These are phyloP conservation scores for Forsythia suspensa DNA, from an alignment of 257 asterid species.

Conservation along the genomic window DNA sequence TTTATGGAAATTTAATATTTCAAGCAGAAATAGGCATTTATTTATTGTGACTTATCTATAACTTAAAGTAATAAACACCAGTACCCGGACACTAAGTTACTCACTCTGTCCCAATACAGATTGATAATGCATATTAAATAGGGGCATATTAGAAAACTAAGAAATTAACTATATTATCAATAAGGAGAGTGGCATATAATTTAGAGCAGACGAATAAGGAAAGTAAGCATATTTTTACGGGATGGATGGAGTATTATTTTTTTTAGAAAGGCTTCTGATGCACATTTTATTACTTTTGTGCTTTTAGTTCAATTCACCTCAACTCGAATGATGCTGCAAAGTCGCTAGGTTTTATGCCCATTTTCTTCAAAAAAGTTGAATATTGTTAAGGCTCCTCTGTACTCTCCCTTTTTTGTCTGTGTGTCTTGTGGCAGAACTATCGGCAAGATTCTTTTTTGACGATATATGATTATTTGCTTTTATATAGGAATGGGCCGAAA, in stretches of 20 bases:
- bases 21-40: background rate
- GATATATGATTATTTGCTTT: slow-evolving; percentile 5
- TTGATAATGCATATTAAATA: too few relatives aligned
- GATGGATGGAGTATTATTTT: too few relatives aligned
- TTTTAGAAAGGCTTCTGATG: background rate
- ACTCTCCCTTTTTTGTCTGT: background rate
- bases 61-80: background rate
- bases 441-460: slow-evolving; percentile 14
- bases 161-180: too few relatives aligned
- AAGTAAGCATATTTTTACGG: too few relatives aligned
- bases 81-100: background rate
- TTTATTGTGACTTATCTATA: background rate
- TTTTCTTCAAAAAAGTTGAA: slow-evolving; percentile 3
- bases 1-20: background rate
- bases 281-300: slow-evolving; percentile 9
- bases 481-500: slow-evolving; percentile 63
- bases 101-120: background rate
- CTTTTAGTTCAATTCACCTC: background rate
- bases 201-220: too few relatives aligned
- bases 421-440: background rate
- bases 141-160: too few relatives aligned
- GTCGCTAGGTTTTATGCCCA: slow-evolving; percentile 1
- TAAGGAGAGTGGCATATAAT: too few relatives aligned
- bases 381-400: background rate
- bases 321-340: background rate